phyloP scores from a whole-genome alignment of 176 grass and related monocot genomes.

The Zea mays region DNA sequence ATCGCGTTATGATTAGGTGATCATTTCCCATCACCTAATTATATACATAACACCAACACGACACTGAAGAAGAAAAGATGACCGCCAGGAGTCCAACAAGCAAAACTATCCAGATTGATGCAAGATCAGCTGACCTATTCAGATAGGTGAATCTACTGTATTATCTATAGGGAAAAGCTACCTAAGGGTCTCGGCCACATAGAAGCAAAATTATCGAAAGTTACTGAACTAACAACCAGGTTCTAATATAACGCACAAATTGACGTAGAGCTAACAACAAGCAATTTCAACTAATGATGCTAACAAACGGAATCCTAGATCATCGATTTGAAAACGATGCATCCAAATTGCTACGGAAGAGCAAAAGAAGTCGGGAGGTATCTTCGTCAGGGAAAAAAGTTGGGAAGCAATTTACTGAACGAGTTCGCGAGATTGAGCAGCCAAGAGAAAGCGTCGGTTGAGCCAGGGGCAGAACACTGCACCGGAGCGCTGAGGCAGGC shows the following conservation, averaged over 20 bases:
- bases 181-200: neutral
- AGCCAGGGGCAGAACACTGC: neutral
- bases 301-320: neutral
- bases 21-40: neutral
- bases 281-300: neutral
- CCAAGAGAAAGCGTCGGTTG: slow-evolving; percentile 11
- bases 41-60: neutral
- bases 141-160: neutral
- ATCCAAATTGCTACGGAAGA: neutral
- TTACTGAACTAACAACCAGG: neutral
- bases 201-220: neutral
- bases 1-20: slow-evolving; percentile 41
- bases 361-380: neutral
- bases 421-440: neutral
- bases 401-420: neutral
- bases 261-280: neutral
- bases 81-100: neutral
- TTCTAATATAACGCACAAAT: too few species aligned
- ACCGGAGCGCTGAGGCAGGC: neutral
- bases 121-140: neutral
- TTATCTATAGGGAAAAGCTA: neutral
- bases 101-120: neutral
- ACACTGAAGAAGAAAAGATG: neutral
- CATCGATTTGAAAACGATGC: neutral
- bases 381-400: neutral